Evolutionary conservation across 495 filamentous ascomycete genomes (phyloP), one percentile per base, ranked within the genome.

Genomic region (Aspergillus ostianus): DNA sequence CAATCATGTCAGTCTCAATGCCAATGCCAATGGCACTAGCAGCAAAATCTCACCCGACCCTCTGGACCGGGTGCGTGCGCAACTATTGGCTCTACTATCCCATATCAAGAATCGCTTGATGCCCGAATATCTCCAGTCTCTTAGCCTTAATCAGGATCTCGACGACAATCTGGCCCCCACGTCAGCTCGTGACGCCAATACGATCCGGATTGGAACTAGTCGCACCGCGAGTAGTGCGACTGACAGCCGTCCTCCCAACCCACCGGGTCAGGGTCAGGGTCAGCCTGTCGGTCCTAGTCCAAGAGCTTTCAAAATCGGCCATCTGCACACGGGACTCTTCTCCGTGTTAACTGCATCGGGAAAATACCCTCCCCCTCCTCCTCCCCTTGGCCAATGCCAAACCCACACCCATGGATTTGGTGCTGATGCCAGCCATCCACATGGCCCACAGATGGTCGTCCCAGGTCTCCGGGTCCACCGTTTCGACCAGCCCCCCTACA

Each of bases 241-340:
- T n/a, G 27, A 47, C 29, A 66, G 64, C 17, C 56, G 63, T 15
- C 70, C 70, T 15, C 70, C 70, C 13, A 55, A 63, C 47, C 69
- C 69, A 49, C n/a, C 52, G 52, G 52, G 52, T n/a, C n/a, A n/a
- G n/a, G n/a, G n/a, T 46, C 50, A 52, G 52, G 32, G 52, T 46
- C 50, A 55, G 1, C 46, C 62, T 3, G 59, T 60, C 7, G 56
- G 59, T 13, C 30, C 46, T 10, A n/a, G n/a, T n/a, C 19, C 55
- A 4, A n/a, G n/a, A n/a, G 67, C 76, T 7, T 73, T 77, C 48
- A 70, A 77, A 0, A 51, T 77, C 21, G 76, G 76, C 9, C 57
- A 65, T 41, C 50, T 77, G 36, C 71, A 77, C 51, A 72, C 71
- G 45, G 70, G 58, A 13, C 55, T 77, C 6, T 70, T 70, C 20